phyloP scores from a whole-genome alignment of 495 filamentous ascomycete genomes.

The Trichoderma erinaceum region DNA sequence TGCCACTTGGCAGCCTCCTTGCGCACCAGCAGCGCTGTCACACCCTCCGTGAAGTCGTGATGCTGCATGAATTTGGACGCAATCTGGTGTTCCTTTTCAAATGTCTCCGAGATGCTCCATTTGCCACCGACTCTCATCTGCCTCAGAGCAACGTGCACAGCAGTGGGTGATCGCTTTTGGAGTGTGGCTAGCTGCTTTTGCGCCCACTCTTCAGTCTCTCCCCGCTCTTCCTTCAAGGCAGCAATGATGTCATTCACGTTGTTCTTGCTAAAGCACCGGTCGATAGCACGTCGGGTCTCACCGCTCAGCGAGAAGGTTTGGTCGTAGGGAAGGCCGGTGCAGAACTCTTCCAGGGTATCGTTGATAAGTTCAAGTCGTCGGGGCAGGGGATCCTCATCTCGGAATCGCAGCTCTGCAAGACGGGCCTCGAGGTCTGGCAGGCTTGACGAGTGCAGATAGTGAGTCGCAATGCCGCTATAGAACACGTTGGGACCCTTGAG shows the following conservation, averaged over 20 bases:
- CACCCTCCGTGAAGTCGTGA: conserved; percentile 83
- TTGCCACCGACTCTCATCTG: conserved; percentile 67
- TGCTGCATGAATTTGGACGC: conserved; percentile 78
- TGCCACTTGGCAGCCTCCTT: conserved; percentile 64
- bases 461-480: conserved; percentile 81
- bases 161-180: conserved; percentile 69
- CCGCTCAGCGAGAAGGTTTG: conserved; percentile 60
- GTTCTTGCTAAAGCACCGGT: conserved; percentile 68
- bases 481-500: conserved; percentile 77
- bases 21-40: conserved; percentile 64
- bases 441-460: conserved; percentile 86
- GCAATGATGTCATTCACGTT: conserved; percentile 62
- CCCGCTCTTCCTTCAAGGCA: conserved; percentile 55
- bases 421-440: conserved; percentile 74
- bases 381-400: conserved; percentile 56
- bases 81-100: conserved; percentile 74
- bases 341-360: conserved; percentile 85
- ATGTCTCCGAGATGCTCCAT: conserved; percentile 78
- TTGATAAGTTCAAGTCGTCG: conserved; percentile 66
- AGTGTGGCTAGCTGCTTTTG: conserved; percentile 64
- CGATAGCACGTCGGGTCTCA: conserved; percentile 65
- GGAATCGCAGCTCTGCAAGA: conserved; percentile 82
- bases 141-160: conserved; percentile 71
- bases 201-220: conserved; percentile 60
- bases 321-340: conserved; percentile 69